These are phyloP conservation scores for Rhinocladiella similis DNA, from an alignment of 2,329 filamentous ascomycete genomes.

Conservation along the genomic window DNA sequence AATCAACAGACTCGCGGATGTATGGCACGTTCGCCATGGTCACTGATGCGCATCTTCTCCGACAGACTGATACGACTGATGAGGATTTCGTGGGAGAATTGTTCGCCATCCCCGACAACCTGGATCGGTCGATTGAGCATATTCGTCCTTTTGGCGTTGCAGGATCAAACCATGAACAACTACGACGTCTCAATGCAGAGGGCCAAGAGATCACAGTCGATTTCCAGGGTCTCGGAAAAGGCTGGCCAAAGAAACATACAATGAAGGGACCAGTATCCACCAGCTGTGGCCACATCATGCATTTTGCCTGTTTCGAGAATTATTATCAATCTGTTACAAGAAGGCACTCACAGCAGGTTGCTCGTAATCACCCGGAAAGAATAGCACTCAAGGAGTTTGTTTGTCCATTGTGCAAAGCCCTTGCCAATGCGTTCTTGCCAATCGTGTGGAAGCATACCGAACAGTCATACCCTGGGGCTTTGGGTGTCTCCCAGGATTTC, in stretches of 20 bases:
- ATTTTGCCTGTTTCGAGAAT: constrained; percentile 90
- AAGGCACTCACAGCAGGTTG: constrained; percentile 88
- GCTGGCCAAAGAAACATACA: constrained; percentile 71
- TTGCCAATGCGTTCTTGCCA: constrained; percentile 92
- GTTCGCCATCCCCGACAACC: constrained; percentile 71
- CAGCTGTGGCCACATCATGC: constrained; percentile 98
- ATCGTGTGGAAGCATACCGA: constrained; percentile 94
- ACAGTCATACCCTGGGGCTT: constrained; percentile 74
- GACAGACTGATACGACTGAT: constrained; percentile 82
- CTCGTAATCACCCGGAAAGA: constrained; percentile 86
- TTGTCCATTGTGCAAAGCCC: constrained; percentile 92
- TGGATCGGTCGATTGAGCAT: constrained; percentile 81
- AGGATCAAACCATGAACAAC: constrained; percentile 75
- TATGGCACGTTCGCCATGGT: constrained; percentile 94
- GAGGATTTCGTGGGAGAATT: constrained; percentile 82
- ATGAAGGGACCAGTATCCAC: constrained; percentile 78
- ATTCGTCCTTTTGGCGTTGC: constrained; percentile 89
- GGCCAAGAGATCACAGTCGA: constrained; percentile 73
- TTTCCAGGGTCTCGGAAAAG: constrained; percentile 82
- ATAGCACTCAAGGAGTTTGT: constrained; percentile 83
- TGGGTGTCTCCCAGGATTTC: constrained; percentile 63
- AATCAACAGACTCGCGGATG: constrained; percentile 82
- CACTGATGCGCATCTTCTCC: constrained; percentile 79
- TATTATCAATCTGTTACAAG: constrained; percentile 83
- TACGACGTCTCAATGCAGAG: constrained; percentile 72